phyloP scores from a whole-genome alignment of 2,329 filamentous ascomycete genomes.

The Fusarium azukiicola region DNA sequence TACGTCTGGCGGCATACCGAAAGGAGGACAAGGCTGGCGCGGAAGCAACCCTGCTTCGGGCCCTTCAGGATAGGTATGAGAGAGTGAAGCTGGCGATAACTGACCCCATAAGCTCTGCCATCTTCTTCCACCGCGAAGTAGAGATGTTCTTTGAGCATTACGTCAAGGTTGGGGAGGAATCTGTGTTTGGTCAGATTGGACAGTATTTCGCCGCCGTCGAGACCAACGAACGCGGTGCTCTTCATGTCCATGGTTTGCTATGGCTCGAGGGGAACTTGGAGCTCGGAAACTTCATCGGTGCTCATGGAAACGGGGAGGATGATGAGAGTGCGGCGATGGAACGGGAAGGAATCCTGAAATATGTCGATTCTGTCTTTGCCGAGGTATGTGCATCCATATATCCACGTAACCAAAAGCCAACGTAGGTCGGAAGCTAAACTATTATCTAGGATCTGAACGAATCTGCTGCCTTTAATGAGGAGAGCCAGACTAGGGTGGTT shows the following conservation, averaged over 20 bases:
- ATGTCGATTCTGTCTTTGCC: conserved; percentile 19
- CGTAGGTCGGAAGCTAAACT: neutral
- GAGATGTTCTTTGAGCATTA: conserved; percentile 14
- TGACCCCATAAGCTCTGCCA: conserved; percentile 15
- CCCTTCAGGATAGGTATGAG: conserved; percentile 23
- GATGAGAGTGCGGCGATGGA: conserved; percentile 20
- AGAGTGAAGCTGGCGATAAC: conserved; percentile 23
- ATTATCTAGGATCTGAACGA: conserved; percentile 1
- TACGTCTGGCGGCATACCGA: neutral
- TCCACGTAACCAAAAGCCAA: conserved; percentile 1
- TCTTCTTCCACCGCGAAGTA: conserved; percentile 19
- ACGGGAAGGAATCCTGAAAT: conserved; percentile 14
- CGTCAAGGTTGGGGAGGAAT: conserved; percentile 7
- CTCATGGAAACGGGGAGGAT: neutral
- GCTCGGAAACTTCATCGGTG: conserved; percentile 13
- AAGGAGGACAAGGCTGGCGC: conserved; percentile 3
- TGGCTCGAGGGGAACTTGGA: conserved; percentile 22
- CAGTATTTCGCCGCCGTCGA: conserved; percentile 4
- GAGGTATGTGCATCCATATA: conserved; percentile 23
- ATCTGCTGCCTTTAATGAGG: neutral
- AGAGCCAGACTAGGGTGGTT: neutral
- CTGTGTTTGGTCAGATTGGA: conserved; percentile 1
- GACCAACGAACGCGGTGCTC: conserved; percentile 7
- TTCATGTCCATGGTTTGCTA: conserved; percentile 14
- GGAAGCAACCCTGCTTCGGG: conserved; percentile 15